Evolutionary conservation across 2,329 filamentous ascomycete species (phyloP).

Genomic region (Cytospora schulzeri): DNA sequence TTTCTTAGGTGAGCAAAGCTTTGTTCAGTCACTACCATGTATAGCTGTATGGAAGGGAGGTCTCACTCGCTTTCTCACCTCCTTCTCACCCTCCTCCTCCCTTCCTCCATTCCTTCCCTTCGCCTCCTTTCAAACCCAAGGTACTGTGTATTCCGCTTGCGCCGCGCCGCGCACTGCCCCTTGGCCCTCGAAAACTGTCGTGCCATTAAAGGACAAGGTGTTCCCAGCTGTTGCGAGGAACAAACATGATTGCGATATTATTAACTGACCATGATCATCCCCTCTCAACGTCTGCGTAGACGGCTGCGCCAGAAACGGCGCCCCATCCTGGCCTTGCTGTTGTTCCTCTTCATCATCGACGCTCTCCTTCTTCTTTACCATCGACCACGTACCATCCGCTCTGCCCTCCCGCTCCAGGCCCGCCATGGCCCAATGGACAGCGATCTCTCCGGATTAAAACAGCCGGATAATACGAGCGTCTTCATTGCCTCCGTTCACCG

Average conservation of each 20-base stretch:
- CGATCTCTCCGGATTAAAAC: slow-evolving; percentile 1
- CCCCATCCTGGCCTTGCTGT: slow-evolving; percentile 36
- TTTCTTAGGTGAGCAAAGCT: background rate
- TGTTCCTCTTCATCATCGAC: slow-evolving; percentile 40
- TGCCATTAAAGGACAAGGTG: background rate
- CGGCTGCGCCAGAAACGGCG: slow-evolving; percentile 38
- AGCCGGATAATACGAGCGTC: slow-evolving; percentile 42
- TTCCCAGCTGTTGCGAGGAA: background rate
- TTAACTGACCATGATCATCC: slow-evolving; percentile 37
- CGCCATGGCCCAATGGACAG: background rate
- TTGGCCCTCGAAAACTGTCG: background rate
- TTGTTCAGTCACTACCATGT: background rate
- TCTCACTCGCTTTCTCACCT: background rate
- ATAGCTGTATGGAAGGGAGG: background rate
- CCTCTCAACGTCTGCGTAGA: slow-evolving; percentile 38
- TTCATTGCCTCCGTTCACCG: slow-evolving; percentile 70
- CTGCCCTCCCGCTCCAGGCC: slow-evolving; percentile 30
- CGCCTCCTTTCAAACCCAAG: background rate
- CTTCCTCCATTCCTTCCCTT: background rate
- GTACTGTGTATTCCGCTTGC: background rate
- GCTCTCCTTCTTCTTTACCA: slow-evolving; percentile 35
- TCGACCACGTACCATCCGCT: slow-evolving; percentile 37
- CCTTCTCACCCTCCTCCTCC: background rate
- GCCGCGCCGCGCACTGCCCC: background rate
- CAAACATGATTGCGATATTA: slow-evolving; percentile 5